These are phyloP conservation scores for Asterophora parasitica DNA, from an alignment of 768 basidiomycete genomes.

Conservation along the genomic window DNA sequence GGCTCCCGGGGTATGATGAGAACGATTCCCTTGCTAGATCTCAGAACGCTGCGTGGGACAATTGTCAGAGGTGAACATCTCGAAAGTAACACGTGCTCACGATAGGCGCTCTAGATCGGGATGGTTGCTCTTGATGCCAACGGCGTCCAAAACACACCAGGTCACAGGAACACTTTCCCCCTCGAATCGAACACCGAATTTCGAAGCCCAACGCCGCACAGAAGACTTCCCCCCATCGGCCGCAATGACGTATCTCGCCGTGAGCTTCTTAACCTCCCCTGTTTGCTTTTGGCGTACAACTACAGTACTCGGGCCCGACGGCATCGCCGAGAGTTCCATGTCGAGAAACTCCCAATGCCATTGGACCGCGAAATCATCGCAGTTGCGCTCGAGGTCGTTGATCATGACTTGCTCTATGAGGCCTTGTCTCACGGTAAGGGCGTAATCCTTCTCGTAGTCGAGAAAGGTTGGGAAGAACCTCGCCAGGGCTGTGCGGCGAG, in stretches of 20 bases:
- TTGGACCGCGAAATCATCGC: constrained; percentile 13
- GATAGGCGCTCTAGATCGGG: constrained; percentile 14
- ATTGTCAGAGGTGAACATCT: background rate
- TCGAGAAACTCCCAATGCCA: constrained; percentile 14
- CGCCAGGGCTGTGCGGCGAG: constrained; percentile 10
- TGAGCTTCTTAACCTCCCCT: constrained; percentile 4
- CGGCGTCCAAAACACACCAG: constrained; percentile 16
- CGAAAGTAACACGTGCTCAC: background rate
- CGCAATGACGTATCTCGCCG: constrained; percentile 11
- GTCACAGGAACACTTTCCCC: constrained; percentile 13
- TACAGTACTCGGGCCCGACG: constrained; percentile 6
- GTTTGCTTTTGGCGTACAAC: constrained; percentile 10
- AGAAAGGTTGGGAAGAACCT: constrained; percentile 16
- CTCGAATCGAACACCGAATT: constrained; percentile 10
- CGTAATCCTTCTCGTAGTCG: constrained; percentile 16
- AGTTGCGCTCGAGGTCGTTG: constrained; percentile 13
- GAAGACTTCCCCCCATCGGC: constrained; percentile 14
- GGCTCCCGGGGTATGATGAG: constrained; percentile 15
- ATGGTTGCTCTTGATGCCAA: constrained; percentile 12
- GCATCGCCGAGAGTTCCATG: constrained; percentile 6
- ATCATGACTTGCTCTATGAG: constrained; percentile 18
- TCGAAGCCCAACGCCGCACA: constrained; percentile 13
- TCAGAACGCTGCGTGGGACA: constrained; percentile 5
- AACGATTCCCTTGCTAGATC: constrained; percentile 14
- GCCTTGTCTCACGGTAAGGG: constrained; percentile 14